Conservation (phyloP, 164 flowering plant species). For the Nymphaea thermarum region DNA sequence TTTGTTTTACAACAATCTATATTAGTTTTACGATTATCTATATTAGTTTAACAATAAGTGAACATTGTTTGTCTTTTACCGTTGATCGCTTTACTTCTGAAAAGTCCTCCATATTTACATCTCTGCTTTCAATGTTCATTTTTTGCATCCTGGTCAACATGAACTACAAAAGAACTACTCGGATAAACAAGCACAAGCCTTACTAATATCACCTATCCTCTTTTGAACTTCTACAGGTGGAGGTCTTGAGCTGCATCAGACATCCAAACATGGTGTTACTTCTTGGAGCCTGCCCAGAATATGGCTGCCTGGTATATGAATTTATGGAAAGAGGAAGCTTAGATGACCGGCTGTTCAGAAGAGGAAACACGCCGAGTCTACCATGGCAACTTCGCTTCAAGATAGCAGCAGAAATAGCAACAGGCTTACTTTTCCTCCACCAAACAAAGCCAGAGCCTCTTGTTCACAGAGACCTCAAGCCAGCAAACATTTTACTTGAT, state of each 20-base stretch:
- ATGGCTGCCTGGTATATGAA: slow-evolving; percentile 69
- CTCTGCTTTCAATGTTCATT: no score
- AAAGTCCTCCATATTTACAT: no score
- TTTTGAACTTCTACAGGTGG: slow-evolving; percentile 31
- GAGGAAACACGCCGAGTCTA: slow-evolving; percentile 32
- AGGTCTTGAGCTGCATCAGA: slow-evolving; percentile 63
- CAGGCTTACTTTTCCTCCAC: slow-evolving; percentile 63
- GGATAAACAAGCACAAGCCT: no score
- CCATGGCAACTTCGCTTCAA: slow-evolving; percentile 49
- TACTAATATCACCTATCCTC: background rate
- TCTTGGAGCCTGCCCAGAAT: slow-evolving; percentile 72
- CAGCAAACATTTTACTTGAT: slow-evolving; percentile 68
- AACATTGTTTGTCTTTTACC: no score
- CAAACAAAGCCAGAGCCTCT: slow-evolving; percentile 80
- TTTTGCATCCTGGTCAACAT: no score
- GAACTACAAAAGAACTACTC: no score
- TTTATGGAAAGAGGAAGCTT: slow-evolving; percentile 63
- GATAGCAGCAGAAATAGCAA: slow-evolving; percentile 59
- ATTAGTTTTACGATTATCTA: no score
- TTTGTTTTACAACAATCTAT: no score
- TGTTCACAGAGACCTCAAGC: slow-evolving; percentile 73
- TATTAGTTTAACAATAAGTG: no score
- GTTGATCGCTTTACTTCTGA: no score
- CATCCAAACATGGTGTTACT: slow-evolving; percentile 78
- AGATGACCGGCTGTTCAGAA: slow-evolving; percentile 55